Percentiles rank a stretch among this genome's conserved stretches.
phyloP scores from a whole-genome alignment of 805 yeast genomes.

The Ogataea nakhonphanomensis region DNA sequence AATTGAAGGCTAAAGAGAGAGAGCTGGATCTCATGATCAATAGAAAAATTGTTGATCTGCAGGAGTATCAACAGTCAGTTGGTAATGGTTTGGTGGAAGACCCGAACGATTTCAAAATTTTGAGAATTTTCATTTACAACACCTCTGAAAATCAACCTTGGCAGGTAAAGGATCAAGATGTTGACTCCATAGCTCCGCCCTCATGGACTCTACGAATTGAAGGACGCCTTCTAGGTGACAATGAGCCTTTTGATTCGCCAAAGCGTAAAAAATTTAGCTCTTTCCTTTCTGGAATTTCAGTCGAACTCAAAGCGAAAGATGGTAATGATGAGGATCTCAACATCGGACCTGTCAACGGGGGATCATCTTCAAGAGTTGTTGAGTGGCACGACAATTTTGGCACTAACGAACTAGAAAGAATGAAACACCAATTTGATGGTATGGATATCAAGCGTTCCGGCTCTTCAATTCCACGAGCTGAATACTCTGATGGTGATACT shows the following conservation, averaged over 20 bases:
- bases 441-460: slow-evolving; percentile 84
- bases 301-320: slow-evolving; percentile 53
- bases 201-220: slow-evolving; percentile 87
- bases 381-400: slow-evolving; percentile 84
- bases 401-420: slow-evolving; percentile 29
- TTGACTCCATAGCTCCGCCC: slow-evolving; percentile 32
- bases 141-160: slow-evolving; percentile 86
- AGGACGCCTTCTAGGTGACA: slow-evolving; percentile 63
- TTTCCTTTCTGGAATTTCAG: slow-evolving; percentile 77
- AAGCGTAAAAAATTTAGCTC: slow-evolving; percentile 65
- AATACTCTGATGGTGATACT: slow-evolving; percentile 23
- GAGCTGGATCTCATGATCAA: slow-evolving; percentile 76
- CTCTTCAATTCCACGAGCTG: slow-evolving; percentile 28
- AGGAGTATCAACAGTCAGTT: slow-evolving; percentile 56
- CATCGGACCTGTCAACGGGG: slow-evolving; percentile 26
- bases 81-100: slow-evolving; percentile 39
- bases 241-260: slow-evolving; percentile 44
- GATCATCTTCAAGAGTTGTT: slow-evolving; percentile 45
- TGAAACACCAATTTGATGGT: slow-evolving; percentile 68
- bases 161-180: slow-evolving; percentile 42
- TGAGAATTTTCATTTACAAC: slow-evolving; percentile 81
- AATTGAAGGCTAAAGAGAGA: slow-evolving; percentile 76
- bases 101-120: slow-evolving; percentile 49
- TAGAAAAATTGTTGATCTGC: slow-evolving; percentile 80
- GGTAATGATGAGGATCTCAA: slow-evolving; percentile 24